Base-by-base conservation (phyloP, 768 basidiomycete genomes). In the Suillus weaverae region DNA sequence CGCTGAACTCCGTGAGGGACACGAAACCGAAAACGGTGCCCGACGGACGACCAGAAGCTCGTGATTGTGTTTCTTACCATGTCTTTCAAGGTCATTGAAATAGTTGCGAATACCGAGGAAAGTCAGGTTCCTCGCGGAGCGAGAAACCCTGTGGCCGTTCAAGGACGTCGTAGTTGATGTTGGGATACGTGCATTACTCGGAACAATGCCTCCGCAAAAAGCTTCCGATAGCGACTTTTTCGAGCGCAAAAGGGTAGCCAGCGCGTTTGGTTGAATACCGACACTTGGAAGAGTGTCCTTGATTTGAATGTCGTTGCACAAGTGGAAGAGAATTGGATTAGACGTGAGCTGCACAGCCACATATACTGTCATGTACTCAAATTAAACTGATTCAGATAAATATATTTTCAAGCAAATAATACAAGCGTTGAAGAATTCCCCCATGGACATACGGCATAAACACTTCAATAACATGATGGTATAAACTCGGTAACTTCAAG, bases 41-140 rank as follows among this genome's bases (percentile, higher is more conserved):
- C 35, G 57, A 61, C 26, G 30, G 44, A 51, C 55, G 16, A 32
- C 20, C 44, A 56, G 43, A 38, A 13, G 36, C 14, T 54, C 14
- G 3, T 22, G 60, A 48, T n/a, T 26, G 39, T n/a, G 62, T 13
- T 36, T 61, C 26, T 44, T n/a, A 9, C 14, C 13, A 18, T 32
- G 68, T 61, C 43, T 62, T 44, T 63, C 72, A 5, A 73, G 41
- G 16, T 32, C 61, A 60, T 8, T 72, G 64, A 76, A 77, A 67
- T 73, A 76, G 61, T 67, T 62, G 33, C 72, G 73, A 64, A 76
- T 70, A 13, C 74, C 75, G n/a, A 76, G 73, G 43, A 76, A 77
- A 32, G 68, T 76, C 30, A 67, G 64, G 33, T 65, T 65, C 33
- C 64, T 33, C 13, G 62, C 22, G 14, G 62, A 64, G 5, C 39